Evolutionary conservation across 1,139 yeast species (phyloP), one percentile per base, ranked within the genome.

Genomic region (Tardiomyces blankii): DNA sequence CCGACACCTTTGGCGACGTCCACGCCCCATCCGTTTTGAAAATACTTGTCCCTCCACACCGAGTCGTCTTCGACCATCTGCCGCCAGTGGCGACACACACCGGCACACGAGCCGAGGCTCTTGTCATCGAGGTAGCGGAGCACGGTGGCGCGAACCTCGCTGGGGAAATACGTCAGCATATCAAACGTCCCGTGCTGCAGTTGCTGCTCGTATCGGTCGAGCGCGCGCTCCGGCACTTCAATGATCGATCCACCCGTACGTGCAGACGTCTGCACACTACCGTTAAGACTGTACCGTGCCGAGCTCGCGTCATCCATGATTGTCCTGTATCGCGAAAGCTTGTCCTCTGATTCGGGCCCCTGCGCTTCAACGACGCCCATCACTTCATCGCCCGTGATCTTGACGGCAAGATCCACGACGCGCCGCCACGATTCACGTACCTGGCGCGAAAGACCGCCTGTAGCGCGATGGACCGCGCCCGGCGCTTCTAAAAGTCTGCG

Each of bases 1-100:
- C 33, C 16, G 18, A 14, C 8, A 9, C 32, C 8, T 13, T 21
- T 3, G 42, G 18, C 6, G 18, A 13, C 8, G 18, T 23, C 38
- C 42, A 40, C 18, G 19, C 32, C 25, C 25, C 25, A 21, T 4
- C 25, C 25, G 25, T 21, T 21, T n/a, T 18, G 5, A 3, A 21
- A 18, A 44, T 51, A 60, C 41, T 50, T 46, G 6, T 45, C 39
- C 28, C 64, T 46, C 67, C 67, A 63, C 4, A 60, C 54, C 2
- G 53, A 43, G 45, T 58, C 53, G 6, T 52, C 35, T 28, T 51
- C 51, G 8, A 56, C 53, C 6, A 51, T 48, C 4, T 40, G 44
- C 21, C 51, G 43, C 66, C 66, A 63, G 12, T 42, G 28, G 30
- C 42, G 46, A 18, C 55, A 54, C 2, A 63, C 64, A 25, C 39